phyloP scores from a whole-genome alignment of 345 rosid genomes.

The Murraya koenigii region DNA sequence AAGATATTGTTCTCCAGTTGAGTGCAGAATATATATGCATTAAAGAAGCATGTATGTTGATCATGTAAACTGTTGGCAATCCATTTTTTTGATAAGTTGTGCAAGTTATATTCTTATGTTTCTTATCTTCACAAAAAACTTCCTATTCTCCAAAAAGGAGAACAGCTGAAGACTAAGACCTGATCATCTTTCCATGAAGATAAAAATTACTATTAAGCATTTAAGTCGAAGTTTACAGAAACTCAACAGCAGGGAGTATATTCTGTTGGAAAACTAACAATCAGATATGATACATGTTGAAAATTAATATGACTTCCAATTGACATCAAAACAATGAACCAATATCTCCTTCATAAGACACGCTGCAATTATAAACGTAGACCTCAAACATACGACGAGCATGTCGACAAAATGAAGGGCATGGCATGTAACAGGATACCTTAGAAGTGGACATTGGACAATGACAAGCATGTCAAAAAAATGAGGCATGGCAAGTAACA shows the following conservation, averaged over 20 bases:
- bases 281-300: background rate
- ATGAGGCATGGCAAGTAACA: background rate
- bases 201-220: background rate
- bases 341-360: background rate
- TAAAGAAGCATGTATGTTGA: background rate
- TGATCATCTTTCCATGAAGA: background rate
- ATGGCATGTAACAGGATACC: slow-evolving; percentile 14
- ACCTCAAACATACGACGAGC: background rate
- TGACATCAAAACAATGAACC: background rate
- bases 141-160: background rate
- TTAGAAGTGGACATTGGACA: slow-evolving; percentile 46
- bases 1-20: background rate
- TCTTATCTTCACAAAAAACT: background rate
- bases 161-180: background rate
- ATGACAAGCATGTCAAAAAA: background rate
- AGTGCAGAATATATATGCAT: background rate
- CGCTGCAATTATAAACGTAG: background rate
- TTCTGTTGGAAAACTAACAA: background rate
- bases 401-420: background rate
- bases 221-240: background rate
- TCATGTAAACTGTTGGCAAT: background rate
- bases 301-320: background rate
- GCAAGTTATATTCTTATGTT: background rate
- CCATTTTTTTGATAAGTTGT: background rate
- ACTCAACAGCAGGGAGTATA: background rate